phyloP scores from a whole-genome alignment of 2,329 filamentous ascomycete genomes.

The Fusarium sambucinum region DNA sequence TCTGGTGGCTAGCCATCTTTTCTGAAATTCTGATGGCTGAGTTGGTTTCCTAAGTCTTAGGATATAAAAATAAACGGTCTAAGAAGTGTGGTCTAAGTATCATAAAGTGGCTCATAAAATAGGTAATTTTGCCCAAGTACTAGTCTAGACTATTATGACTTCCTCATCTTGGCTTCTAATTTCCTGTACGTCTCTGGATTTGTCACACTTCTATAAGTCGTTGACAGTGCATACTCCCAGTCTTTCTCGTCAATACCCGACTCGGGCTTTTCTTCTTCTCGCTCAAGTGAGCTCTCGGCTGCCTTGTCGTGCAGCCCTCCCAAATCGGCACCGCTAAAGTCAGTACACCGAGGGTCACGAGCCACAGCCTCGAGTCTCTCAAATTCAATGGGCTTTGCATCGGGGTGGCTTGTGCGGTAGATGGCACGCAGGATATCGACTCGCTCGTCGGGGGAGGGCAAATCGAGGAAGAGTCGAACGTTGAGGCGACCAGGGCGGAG shows the following conservation, averaged over 20 bases:
- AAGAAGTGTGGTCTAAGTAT: too few relatives aligned
- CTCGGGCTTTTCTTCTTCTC: constrained; percentile 46
- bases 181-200: constrained; percentile 59
- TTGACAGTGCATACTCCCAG: constrained; percentile 65
- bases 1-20: too few relatives aligned
- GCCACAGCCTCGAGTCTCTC: constrained; percentile 74
- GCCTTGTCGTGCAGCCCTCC: constrained; percentile 63
- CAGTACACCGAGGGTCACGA: constrained; percentile 72
- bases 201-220: constrained; percentile 64
- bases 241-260: constrained; percentile 55
- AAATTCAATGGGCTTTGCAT: constrained; percentile 59
- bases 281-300: constrained; percentile 61
- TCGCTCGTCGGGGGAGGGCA: constrained; percentile 82
- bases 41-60: too few relatives aligned
- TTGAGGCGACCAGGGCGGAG: constrained; percentile 90
- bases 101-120: too few relatives aligned
- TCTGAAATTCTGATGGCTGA: too few relatives aligned
- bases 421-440: constrained; percentile 85
- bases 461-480: constrained; percentile 87
- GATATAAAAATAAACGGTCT: too few relatives aligned
- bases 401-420: constrained; percentile 60
- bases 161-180: constrained; percentile 43
- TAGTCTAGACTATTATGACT: constrained; percentile 10
- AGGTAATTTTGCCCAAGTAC: not conserved
- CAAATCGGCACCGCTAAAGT: constrained; percentile 80